Evolutionary conservation across 2,329 filamentous ascomycete species (phyloP).

Genomic region (Aspergillus sp.): DNA sequence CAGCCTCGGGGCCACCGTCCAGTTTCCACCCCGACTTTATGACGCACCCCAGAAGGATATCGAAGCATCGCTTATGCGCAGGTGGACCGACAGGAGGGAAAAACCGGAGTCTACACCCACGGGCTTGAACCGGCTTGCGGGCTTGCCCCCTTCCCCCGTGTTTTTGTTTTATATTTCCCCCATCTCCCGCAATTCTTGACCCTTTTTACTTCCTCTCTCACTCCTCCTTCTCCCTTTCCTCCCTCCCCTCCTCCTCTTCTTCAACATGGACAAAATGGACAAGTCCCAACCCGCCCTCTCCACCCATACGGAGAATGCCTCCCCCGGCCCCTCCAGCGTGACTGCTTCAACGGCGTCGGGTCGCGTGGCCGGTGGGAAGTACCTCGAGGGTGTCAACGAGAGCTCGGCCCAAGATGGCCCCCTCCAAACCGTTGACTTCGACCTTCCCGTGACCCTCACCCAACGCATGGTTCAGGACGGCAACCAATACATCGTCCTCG

Average conservation of each 20-base stretch:
- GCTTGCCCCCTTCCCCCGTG: constrained; percentile 7
- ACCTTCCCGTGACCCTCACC: constrained; percentile 53
- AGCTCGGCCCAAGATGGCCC: constrained; percentile 18
- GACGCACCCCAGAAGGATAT: constrained; percentile 8
- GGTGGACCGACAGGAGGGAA: constrained; percentile 7
- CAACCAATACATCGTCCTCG: constrained; percentile 49
- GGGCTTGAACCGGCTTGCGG: background rate
- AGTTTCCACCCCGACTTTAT: constrained; percentile 10
- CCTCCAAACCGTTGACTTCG: constrained; percentile 46
- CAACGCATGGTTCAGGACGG: constrained; percentile 46
- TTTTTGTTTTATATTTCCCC: constrained; percentile 4
- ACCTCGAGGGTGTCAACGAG: constrained; percentile 22
- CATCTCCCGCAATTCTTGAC: background rate
- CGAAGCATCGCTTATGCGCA: background rate
- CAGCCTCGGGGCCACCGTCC: background rate
- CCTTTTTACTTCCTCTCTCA: constrained; percentile 1
- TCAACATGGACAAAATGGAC: constrained; percentile 25
- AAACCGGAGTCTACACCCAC: background rate
- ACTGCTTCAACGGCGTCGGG: constrained; percentile 14
- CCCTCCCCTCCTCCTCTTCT: background rate
- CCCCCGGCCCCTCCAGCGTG: constrained; percentile 10
- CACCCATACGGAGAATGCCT: constrained; percentile 28
- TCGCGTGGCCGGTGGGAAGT: constrained; percentile 31
- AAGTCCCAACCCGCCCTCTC: constrained; percentile 26
- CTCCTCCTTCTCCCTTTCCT: constrained; percentile 3